Base-by-base conservation (phyloP, 345 rosid genomes). In the Pelargonium nanum region DNA sequence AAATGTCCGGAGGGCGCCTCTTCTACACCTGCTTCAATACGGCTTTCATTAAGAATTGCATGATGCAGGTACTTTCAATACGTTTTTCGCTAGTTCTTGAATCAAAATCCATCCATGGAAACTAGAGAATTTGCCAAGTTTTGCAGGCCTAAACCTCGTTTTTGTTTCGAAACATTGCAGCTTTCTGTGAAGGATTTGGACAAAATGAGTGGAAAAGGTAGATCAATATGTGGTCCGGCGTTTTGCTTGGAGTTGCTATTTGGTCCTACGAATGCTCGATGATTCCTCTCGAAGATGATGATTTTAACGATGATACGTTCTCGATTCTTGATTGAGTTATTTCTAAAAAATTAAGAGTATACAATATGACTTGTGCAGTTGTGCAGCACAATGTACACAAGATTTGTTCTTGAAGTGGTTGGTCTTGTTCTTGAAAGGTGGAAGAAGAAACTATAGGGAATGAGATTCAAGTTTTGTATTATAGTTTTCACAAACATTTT, bases 11-110 rank as follows among this genome's bases (percentile, higher is more conserved):
- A 64, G 82, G 84, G n/a, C 91, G 91, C 16, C 83, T 92, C 40
- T 92, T 92, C 71, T 92, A 89, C 26, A 83, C 78, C 45, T 92
- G 98, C 72, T 92, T 92, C 77, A 89, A 89, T 59, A 87, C 96
- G 20, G 78, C 91, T 66, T 92, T 92, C 80, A 83, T 92, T n/a
- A 80, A 75, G 58, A 82, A 80, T 57, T 61, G 98, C 68, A 64
- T 92, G 83, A 75, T 92, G 32, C 95, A 92, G 91, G 98, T 89
- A 78, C 57, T 15, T 32, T 22, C 24, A 13, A 23, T 24, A 28
- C 45, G 44, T 58, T 58, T 58, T 34, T 17, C 22, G 3, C 4
- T 15, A 34, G 20, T 28, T 45, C 61, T 57, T 30, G 19, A 56
- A 28, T 26, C 22, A 58, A 23, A 58, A 28, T 28, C 22, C 40